A percentile compares a stretch with the other conserved stretches of the same genome.
Conservation (phyloP, 768 basidiomycete species). For the Termitomyces titanicus region DNA sequence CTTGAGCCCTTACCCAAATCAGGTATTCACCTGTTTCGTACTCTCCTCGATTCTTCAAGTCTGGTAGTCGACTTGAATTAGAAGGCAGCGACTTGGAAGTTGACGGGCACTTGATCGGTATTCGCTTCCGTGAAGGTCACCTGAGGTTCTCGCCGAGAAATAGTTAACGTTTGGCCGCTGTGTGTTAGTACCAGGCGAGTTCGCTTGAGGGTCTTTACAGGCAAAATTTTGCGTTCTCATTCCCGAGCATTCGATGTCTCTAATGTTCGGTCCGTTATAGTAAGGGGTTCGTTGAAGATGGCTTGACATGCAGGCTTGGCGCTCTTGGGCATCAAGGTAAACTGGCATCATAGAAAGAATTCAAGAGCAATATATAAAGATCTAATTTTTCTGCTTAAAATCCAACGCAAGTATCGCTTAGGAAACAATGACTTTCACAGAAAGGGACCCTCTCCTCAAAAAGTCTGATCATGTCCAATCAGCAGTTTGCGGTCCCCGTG, state of each 20-base stretch:
- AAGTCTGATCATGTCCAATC: background rate
- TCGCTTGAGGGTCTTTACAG: background rate
- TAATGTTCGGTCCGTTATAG: background rate
- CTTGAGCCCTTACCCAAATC: background rate
- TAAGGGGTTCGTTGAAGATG: background rate
- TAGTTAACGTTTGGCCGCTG: background rate
- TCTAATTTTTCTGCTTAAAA: too few relatives aligned
- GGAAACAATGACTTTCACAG: constrained; percentile 11
- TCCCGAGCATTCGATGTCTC: background rate
- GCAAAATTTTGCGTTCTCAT: background rate
- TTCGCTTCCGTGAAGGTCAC: background rate
- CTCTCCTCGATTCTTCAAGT: background rate
- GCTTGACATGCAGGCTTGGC: background rate
- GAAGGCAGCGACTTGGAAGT: too few relatives aligned
- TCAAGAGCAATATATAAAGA: background rate
- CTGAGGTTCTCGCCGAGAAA: background rate
- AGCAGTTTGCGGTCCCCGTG: constrained; percentile 44
- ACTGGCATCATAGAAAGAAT: background rate
- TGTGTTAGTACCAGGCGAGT: background rate
- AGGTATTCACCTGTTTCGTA: background rate
- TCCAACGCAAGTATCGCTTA: background rate
- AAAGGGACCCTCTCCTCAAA: constrained; percentile 13
- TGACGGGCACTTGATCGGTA: too few relatives aligned
- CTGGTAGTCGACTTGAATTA: background rate
- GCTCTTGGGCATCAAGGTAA: background rate